Evolutionary conservation across 768 basidiomycete genomes (phyloP).

Genomic region (Boletus tomentosulus): DNA sequence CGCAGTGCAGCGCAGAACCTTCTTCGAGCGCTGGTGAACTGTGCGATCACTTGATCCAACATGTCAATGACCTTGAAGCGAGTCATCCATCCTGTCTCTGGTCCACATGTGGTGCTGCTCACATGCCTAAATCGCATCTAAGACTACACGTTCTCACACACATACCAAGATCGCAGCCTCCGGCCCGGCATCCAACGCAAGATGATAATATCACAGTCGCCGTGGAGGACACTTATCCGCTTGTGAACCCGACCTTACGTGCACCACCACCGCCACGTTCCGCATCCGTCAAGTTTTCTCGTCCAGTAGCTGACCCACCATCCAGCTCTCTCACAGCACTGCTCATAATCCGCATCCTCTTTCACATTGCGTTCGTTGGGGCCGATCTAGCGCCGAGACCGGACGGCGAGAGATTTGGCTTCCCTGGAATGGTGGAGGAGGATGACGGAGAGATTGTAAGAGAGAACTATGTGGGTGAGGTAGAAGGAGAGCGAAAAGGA

Average conservation of each 20-base stretch:
- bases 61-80: constrained; percentile 44
- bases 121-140: constrained; percentile 47
- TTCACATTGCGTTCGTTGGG: constrained; percentile 73
- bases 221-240: constrained; percentile 52
- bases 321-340: constrained; percentile 76
- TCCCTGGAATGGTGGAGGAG: constrained; percentile 79
- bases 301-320: constrained; percentile 60
- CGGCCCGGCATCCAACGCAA: constrained; percentile 61
- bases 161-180: constrained; percentile 55
- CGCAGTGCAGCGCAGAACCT: constrained; percentile 45
- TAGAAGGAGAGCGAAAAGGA: constrained; percentile 68
- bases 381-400: constrained; percentile 59
- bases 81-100: constrained; percentile 60
- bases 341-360: constrained; percentile 79
- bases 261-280: constrained; percentile 68
- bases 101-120: constrained; percentile 56
- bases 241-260: constrained; percentile 59
- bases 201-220: constrained; percentile 73
- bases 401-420: constrained; percentile 85
- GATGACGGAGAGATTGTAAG: constrained; percentile 58
- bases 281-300: constrained; percentile 53
- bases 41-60: constrained; percentile 67
- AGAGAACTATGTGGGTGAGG: constrained; percentile 39
- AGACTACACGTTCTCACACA: constrained; percentile 76
- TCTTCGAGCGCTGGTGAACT: constrained; percentile 57